A percentile compares a stretch with the other conserved stretches of the same genome.
Conservation (phyloP, 192 early-diverging fungal species). For the Cladochytrium replicatum region DNA sequence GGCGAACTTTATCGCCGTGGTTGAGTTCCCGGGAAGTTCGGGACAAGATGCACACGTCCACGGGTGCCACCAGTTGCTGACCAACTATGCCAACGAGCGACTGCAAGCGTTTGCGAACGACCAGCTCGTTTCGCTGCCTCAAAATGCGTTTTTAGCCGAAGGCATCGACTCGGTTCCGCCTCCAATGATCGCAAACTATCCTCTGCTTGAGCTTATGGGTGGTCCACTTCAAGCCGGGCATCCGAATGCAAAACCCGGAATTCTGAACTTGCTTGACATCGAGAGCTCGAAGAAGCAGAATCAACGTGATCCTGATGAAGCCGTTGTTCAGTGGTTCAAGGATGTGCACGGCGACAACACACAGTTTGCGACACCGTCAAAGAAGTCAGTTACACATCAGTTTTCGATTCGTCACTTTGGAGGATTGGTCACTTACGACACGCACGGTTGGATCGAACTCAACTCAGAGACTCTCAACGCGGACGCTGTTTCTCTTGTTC, state of each 20-base stretch:
- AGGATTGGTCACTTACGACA: constrained; percentile 60
- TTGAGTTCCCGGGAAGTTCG: constrained; percentile 59
- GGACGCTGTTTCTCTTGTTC: constrained; percentile 77
- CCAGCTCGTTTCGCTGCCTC: constrained; percentile 27
- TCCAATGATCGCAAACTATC: too few species aligned
- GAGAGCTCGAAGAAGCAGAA: too few species aligned
- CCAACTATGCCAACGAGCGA: constrained; percentile 44
- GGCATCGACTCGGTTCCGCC: constrained; percentile 17
- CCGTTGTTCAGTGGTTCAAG: constrained; percentile 38
- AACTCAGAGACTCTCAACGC: constrained; percentile 59
- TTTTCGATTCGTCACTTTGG: constrained; percentile 37
- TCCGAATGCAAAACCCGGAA: too few species aligned
- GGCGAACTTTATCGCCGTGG: constrained; percentile 79
- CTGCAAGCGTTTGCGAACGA: constrained; percentile 16
- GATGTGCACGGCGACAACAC: constrained; percentile 6
- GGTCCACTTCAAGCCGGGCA: too few species aligned
- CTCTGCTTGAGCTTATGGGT: too few species aligned
- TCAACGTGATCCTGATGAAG: constrained; percentile 52
- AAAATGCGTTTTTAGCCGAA: constrained; percentile 20
- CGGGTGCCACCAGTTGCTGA: constrained; percentile 36
- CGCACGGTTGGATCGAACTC: constrained; percentile 63
- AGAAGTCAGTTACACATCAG: constrained; percentile 50
- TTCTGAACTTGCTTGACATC: too few species aligned
- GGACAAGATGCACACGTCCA: constrained; percentile 7
- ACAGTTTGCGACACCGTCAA: constrained; percentile 50